Evolutionary conservation across 1,284 basidiomycete species (phyloP), one percentile per base, ranked within the genome.

Genomic region (Crucibulum cyathiforme): DNA sequence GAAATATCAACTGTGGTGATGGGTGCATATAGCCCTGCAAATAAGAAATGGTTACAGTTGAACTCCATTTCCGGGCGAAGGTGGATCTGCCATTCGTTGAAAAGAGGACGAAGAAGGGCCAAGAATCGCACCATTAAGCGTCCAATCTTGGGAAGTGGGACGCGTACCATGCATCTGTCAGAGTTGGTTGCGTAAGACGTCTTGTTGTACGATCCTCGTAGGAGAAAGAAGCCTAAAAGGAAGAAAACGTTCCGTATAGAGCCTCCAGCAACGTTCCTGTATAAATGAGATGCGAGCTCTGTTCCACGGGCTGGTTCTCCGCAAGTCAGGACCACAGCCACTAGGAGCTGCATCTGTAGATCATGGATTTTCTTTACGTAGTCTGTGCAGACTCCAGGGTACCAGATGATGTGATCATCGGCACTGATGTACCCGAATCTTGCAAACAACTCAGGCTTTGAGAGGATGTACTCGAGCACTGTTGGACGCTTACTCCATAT

Each of bases 131-230:
- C 50, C 47, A 62, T 56, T 7, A 60, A 58, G 7, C 48, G 58
- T 3, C 60, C 57, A n/a, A 68, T 19, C 15, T 57, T 48, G 15
- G 64, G 67, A n/a, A 58, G 63, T 34, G 65, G 65, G 37, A 67
- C 59, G 2, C 62, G 50, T 7, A 59, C 56, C 53, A 67, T 67
- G 0, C 52, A 55, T 31, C 53, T 57, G 54, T 68, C 65, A 8
- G 39, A 45, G 8, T 54, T 58, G 12, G 60, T 57, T 31, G 54
- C 51, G 13, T 54, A 41, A 24, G 58, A 62, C 1, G 62, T 65
- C 36, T 68, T 68, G 59, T 67, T 67, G 45, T 55, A 67, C 0
- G 63, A 60, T 2, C 62, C 66, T 34, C 57, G 43, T 7, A 64
- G 45, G 36, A 53, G 43, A 13, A 66, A 51, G 8, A 53, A 53